Evolutionary conservation across 192 early-diverging fungal genomes (phyloP).

Genomic region (Rhizoclosmatium sp.): DNA sequence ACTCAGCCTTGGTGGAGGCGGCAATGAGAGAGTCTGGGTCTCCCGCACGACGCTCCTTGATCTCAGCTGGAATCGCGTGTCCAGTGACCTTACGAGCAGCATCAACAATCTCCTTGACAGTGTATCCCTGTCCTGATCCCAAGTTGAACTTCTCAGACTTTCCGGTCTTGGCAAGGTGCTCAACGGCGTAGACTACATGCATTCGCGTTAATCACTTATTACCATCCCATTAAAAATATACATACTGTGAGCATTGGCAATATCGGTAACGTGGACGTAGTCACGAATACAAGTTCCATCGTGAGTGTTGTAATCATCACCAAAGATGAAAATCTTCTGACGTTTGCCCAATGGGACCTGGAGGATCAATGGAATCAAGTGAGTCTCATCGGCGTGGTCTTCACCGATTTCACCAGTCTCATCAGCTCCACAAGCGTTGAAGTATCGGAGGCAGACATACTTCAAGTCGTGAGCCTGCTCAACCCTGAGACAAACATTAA

Average conservation of each 20-base stretch:
- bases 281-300: conserved; percentile 95
- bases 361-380: conserved; percentile 89
- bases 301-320: conserved; percentile 88
- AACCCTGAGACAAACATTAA: conserved; percentile 22
- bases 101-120: conserved; percentile 90
- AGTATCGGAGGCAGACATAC: conserved; percentile 77
- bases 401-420: conserved; percentile 91
- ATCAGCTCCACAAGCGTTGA: conserved; percentile 96
- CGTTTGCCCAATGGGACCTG: conserved; percentile 88
- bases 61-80: conserved; percentile 78
- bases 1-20: conserved; percentile 58
- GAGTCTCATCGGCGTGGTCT: conserved; percentile 85
- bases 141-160: conserved; percentile 85
- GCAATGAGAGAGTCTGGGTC: conserved; percentile 64
- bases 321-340: conserved; percentile 87
- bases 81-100: conserved; percentile 83
- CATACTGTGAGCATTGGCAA: conserved; percentile 86
- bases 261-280: conserved; percentile 95
- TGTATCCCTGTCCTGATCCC: conserved; percentile 90
- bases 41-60: conserved; percentile 60
- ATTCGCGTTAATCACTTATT: background rate
- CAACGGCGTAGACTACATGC: conserved; percentile 62
- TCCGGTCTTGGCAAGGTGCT: conserved; percentile 72
- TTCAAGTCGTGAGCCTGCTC: conserved; percentile 60
- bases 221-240: conserved; percentile 23